These are phyloP conservation scores for Batkoa obscura DNA, from an alignment of 371 early-diverging fungal species.

Conservation along the genomic window DNA sequence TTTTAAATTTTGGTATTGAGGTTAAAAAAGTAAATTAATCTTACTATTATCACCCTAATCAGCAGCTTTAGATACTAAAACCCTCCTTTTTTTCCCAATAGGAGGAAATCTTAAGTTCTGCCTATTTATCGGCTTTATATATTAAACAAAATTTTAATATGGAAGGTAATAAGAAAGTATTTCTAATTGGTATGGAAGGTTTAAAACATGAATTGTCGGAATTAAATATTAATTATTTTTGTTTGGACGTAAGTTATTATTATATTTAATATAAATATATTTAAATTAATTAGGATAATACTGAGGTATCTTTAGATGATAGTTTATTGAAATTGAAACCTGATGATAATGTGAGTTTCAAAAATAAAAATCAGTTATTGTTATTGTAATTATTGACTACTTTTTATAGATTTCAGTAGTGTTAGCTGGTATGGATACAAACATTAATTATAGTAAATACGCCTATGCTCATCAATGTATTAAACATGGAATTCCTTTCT, in stretches of 20 bases:
- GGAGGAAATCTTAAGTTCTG: slow-evolving; percentile 87
- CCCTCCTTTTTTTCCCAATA: slow-evolving; percentile 11
- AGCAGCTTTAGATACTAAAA: too few relatives aligned
- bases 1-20: slow-evolving; percentile 50
- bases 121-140: slow-evolving; percentile 87
- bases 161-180: slow-evolving; percentile 68
- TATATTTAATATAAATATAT: neutral
- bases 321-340: neutral
- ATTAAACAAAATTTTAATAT: slow-evolving; percentile 59
- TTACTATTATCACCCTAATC: too few relatives aligned
- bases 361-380: neutral
- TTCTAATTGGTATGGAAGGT: slow-evolving; percentile 78
- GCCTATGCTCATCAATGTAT: slow-evolving; percentile 65
- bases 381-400: neutral
- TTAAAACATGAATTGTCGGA: slow-evolving; percentile 65
- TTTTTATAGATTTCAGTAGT: slow-evolving; percentile 56
- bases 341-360: neutral
- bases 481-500: slow-evolving; percentile 54
- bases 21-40: slow-evolving; percentile 31
- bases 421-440: slow-evolving; percentile 65
- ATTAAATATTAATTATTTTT: slow-evolving; percentile 42
- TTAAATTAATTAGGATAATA: slow-evolving; percentile 1
- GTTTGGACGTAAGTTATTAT: slow-evolving; percentile 24
- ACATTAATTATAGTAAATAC: slow-evolving; percentile 75
- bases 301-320: neutral